A percentile compares a stretch with the other conserved stretches of the same genome.
Conservation (phyloP, 345 rosid genomes). For the Rhodomyrtus tomentosa region DNA sequence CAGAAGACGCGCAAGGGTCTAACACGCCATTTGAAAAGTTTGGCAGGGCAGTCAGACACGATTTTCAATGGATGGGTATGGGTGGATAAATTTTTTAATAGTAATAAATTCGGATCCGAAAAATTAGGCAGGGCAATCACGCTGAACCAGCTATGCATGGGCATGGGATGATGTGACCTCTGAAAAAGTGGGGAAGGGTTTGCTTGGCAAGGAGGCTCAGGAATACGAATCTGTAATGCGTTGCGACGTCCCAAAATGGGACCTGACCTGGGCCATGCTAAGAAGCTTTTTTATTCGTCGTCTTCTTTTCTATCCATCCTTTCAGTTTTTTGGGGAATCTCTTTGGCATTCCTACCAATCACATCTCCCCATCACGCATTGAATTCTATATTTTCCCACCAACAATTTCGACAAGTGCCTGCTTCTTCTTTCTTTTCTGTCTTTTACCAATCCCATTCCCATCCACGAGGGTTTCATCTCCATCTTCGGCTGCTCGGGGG, state of each 20-base stretch:
- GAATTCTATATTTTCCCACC: background rate
- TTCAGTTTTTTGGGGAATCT: background rate
- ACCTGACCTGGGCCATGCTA: background rate
- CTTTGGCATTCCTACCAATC: background rate
- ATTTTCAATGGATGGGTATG: background rate
- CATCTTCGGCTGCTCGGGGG: background rate
- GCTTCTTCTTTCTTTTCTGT: background rate
- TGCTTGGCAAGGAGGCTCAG: background rate
- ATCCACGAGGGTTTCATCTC: background rate
- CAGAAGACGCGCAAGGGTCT: background rate
- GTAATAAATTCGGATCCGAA: too few relatives aligned
- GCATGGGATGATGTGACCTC: background rate
- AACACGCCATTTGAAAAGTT: background rate
- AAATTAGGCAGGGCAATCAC: too few relatives aligned
- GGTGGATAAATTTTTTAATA: too few relatives aligned
- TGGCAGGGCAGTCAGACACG: background rate
- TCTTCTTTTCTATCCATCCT: background rate
- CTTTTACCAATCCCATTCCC: background rate
- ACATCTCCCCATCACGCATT: background rate
- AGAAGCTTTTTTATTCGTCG: background rate
- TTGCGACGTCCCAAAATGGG: background rate
- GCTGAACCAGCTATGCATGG: background rate
- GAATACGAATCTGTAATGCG: background rate
- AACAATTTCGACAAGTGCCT: background rate
- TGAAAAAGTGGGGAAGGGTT: background rate